These are phyloP conservation scores for Tricholoma terreum DNA, from an alignment of 768 basidiomycete genomes.

Conservation along the genomic window DNA sequence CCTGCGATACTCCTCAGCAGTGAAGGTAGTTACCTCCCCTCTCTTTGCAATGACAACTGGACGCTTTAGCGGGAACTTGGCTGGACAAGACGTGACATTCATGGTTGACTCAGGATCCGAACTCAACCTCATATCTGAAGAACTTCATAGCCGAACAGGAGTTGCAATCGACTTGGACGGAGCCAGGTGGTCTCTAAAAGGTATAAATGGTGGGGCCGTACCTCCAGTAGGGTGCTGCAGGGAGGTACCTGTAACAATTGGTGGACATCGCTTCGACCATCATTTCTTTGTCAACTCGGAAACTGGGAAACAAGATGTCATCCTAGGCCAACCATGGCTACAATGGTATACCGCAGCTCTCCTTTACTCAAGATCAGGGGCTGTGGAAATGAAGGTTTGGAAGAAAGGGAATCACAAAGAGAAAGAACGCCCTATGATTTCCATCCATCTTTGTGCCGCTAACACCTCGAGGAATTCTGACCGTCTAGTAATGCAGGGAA, in stretches of 20 bases:
- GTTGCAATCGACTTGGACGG: constrained; percentile 21
- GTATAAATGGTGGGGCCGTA: constrained; percentile 17
- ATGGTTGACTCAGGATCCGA: constrained; percentile 24
- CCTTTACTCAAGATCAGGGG: constrained; percentile 7
- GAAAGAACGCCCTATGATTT: constrained; percentile 2
- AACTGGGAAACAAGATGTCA: constrained; percentile 11
- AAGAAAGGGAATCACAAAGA: constrained; percentile 9
- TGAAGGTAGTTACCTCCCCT: neutral
- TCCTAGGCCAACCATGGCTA: constrained; percentile 24
- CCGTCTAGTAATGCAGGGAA: neutral
- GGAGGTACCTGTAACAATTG: constrained; percentile 15
- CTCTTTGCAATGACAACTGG: constrained; percentile 15
- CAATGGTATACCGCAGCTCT: constrained; percentile 17
- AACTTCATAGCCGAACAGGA: constrained; percentile 1
- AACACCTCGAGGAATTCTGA: constrained; percentile 1
- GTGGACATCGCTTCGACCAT: constrained; percentile 20
- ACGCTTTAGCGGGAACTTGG: constrained; percentile 8
- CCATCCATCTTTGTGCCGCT: constrained; percentile 2
- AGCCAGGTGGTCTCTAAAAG: constrained; percentile 21
- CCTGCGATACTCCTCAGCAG: constrained; percentile 4
- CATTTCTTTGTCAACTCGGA: constrained; percentile 21
- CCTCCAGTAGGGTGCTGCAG: constrained; percentile 13
- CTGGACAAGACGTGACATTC: constrained; percentile 6
- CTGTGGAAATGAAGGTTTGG: constrained; percentile 16
- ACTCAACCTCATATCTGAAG: constrained; percentile 16